Percentiles rank a stretch among this genome's conserved stretches.
phyloP scores from a whole-genome alignment of 2,329 filamentous ascomycete species.

The Ophiostoma sp. region DNA sequence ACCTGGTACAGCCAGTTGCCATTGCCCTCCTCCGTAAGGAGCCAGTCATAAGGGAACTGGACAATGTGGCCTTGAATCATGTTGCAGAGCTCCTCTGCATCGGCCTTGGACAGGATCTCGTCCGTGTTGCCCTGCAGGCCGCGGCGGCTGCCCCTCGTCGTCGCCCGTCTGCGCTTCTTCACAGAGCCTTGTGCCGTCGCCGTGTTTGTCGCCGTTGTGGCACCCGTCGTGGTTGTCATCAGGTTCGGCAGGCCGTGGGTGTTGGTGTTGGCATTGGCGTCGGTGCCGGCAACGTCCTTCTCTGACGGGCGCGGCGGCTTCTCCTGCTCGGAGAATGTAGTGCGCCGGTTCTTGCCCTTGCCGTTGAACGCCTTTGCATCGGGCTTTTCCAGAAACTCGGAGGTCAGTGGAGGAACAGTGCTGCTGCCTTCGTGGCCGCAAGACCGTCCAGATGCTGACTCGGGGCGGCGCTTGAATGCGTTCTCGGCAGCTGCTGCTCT shows the following conservation, averaged over 20 bases:
- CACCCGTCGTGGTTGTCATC: constrained; percentile 17
- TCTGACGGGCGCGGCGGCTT: constrained; percentile 34
- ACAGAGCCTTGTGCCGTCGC: constrained; percentile 40
- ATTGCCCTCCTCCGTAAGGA: constrained; percentile 81
- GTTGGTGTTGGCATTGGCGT: constrained; percentile 11
- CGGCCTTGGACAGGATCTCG: constrained; percentile 66
- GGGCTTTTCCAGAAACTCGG: constrained; percentile 16
- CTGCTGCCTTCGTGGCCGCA: neutral
- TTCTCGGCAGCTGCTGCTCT: constrained; percentile 31
- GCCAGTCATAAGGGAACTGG: constrained; percentile 93
- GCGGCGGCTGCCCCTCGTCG: constrained; percentile 62
- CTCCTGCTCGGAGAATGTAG: constrained; percentile 52
- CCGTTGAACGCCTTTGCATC: constrained; percentile 28
- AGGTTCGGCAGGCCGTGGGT: constrained; percentile 19
- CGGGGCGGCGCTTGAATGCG: constrained; percentile 26
- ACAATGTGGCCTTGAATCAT: constrained; percentile 85
- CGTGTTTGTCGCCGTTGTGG: constrained; percentile 26
- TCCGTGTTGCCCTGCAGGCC: constrained; percentile 60
- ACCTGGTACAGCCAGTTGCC: constrained; percentile 97
- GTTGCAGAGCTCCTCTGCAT: constrained; percentile 75
- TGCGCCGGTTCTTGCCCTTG: constrained; percentile 36
- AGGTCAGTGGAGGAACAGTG: neutral
- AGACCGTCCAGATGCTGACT: neutral
- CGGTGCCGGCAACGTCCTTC: constrained; percentile 17
- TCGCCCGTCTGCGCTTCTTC: constrained; percentile 60